A percentile compares a stretch with the other conserved stretches of the same genome.
Conservation (phyloP, 2,329 filamentous ascomycete species). For the Boeremia lycopersici region DNA sequence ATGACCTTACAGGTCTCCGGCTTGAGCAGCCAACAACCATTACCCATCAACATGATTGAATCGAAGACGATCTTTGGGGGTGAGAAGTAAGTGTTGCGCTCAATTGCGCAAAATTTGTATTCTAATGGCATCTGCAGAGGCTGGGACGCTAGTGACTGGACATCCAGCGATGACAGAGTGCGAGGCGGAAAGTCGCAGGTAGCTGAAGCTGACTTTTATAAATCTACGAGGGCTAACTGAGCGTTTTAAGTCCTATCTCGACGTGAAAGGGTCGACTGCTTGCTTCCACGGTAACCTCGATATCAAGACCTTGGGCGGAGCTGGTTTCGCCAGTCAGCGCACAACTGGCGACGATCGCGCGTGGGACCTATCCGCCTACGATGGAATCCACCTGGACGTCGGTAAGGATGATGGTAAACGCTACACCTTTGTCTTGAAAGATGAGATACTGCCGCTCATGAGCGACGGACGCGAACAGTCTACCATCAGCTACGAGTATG, state of each 20-base stretch:
- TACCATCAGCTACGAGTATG: conserved; percentile 72
- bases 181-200: conserved; percentile 71
- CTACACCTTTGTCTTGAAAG: conserved; percentile 78
- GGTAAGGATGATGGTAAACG: conserved; percentile 64
- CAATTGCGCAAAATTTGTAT: not conserved
- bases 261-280: conserved; percentile 48
- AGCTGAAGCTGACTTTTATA: conserved; percentile 1
- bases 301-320: conserved; percentile 75
- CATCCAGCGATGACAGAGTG: conserved; percentile 75
- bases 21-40: conserved; percentile 1
- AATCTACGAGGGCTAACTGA: conserved; percentile 30
- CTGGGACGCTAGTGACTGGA: conserved; percentile 69
- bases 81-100: conserved; percentile 24
- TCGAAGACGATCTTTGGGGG: conserved; percentile 39
- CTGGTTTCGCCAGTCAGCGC: conserved; percentile 81
- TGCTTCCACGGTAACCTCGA: conserved; percentile 73
- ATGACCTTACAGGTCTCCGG: not conserved
- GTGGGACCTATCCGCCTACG: conserved; percentile 69
- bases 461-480: conserved; percentile 72
- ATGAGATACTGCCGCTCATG: conserved; percentile 63
- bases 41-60: conserved; percentile 23
- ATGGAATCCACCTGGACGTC: conserved; percentile 65
- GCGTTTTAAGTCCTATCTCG: conserved; percentile 54
- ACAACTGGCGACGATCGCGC: conserved; percentile 62
- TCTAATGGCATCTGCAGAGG: conserved; percentile 48